A percentile compares a stretch with the other conserved stretches of the same genome.
These are phyloP conservation scores for Mycena sp. DNA, from an alignment of 1,284 basidiomycete genomes.

Conservation along the genomic window DNA sequence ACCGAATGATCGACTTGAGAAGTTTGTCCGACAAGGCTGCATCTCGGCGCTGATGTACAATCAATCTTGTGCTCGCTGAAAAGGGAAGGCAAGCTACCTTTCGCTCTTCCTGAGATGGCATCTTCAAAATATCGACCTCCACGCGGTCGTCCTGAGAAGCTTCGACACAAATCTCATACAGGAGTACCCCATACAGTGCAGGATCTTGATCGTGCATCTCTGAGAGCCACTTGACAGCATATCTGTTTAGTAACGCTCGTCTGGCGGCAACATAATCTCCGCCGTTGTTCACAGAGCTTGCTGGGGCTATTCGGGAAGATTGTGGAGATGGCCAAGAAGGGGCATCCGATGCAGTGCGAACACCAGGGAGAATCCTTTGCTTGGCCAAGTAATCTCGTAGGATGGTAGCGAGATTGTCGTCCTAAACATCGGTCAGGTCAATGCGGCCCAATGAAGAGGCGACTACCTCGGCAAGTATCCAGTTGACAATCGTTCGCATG, in stretches of 20 bases:
- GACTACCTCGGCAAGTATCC: slow-evolving; percentile 74
- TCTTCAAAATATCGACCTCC: slow-evolving; percentile 32
- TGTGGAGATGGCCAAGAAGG: slow-evolving; percentile 61
- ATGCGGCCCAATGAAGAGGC: not conserved
- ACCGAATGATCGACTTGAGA: slow-evolving; percentile 63
- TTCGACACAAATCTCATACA: slow-evolving; percentile 64
- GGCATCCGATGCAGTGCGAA: slow-evolving; percentile 58
- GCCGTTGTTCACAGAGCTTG: slow-evolving; percentile 65
- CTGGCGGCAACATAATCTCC: slow-evolving; percentile 72
- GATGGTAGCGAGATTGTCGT: slow-evolving; percentile 68
- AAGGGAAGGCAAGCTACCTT: slow-evolving; percentile 30
- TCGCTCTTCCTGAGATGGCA: slow-evolving; percentile 23
- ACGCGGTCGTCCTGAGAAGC: slow-evolving; percentile 50
- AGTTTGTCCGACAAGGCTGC: slow-evolving; percentile 50
- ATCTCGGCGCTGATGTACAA: slow-evolving; percentile 37
- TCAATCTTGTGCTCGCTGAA: slow-evolving; percentile 1
- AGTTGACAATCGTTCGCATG: slow-evolving; percentile 62
- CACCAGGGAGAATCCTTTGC: slow-evolving; percentile 68
- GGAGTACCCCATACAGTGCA: slow-evolving; percentile 56
- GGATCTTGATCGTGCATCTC: slow-evolving; percentile 71
- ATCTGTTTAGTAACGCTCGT: slow-evolving; percentile 59
- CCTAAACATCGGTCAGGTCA: slow-evolving; percentile 51
- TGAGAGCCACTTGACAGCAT: slow-evolving; percentile 71
- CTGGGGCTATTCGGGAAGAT: slow-evolving; percentile 50
- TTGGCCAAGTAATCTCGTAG: slow-evolving; percentile 72